Evolutionary conservation across 139 green algal genomes (phyloP).

Genomic region (Yamagishiella unicocca): DNA sequence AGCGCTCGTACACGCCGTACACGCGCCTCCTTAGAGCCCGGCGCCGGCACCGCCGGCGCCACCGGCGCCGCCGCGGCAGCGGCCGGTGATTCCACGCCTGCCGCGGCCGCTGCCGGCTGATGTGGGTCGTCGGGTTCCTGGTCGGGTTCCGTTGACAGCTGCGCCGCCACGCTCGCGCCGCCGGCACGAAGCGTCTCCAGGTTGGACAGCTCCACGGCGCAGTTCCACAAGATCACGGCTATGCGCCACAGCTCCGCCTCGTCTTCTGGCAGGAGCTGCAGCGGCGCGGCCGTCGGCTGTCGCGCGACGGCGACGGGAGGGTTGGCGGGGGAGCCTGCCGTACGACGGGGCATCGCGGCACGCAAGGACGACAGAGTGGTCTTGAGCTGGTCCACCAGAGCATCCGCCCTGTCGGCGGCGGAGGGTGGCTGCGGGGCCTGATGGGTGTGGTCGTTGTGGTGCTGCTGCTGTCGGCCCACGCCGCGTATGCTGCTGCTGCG

Average conservation of each 20-base stretch:
- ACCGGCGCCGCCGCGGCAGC: not conserved
- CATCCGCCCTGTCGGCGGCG: not conserved
- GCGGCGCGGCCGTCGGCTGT: not conserved
- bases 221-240: constrained; percentile 10
- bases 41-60: not conserved
- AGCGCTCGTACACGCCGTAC: not conserved
- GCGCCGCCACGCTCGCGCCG: not conserved
- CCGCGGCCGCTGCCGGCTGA: not conserved
- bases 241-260: not conserved
- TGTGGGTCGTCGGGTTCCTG: not conserved
- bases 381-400: not conserved
- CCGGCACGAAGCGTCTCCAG: constrained; percentile 15
- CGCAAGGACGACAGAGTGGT: not conserved
- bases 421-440: not conserved
- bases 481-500: not conserved
- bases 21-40: not conserved
- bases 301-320: not conserved
- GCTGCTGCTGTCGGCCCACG: too few species aligned
- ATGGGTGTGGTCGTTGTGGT: not conserved
- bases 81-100: not conserved
- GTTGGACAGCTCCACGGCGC: constrained; percentile 9
- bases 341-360: not conserved
- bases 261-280: not conserved
- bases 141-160: not conserved
- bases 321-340: not conserved